Conservation (phyloP, 208 protist genomes). For the Crithidia bombi region DNA sequence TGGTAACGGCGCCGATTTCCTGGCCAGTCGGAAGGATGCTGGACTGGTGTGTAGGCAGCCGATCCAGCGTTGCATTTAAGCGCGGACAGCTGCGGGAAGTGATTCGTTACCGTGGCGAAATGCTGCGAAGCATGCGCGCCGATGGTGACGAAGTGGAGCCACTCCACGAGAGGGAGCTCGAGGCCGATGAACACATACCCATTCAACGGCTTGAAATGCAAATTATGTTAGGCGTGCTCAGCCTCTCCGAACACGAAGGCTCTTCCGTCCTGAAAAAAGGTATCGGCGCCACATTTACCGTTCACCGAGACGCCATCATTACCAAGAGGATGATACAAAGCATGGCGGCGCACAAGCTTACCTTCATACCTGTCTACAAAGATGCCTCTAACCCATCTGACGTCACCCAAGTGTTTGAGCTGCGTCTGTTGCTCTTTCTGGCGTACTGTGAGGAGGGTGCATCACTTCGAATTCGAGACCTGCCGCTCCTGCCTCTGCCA, state of each 20-base stretch:
- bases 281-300: slow-evolving; percentile 50
- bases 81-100: slow-evolving; percentile 67
- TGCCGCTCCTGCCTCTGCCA: slow-evolving; percentile 51
- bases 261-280: slow-evolving; percentile 43
- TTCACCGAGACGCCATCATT: slow-evolving; percentile 57
- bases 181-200: slow-evolving; percentile 23
- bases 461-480: slow-evolving; percentile 49
- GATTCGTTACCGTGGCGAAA: slow-evolving; percentile 41
- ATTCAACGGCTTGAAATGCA: slow-evolving; percentile 59
- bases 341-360: slow-evolving; percentile 48
- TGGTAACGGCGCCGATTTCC: slow-evolving; percentile 59
- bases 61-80: slow-evolving; percentile 56
- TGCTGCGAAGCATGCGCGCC: slow-evolving; percentile 14
- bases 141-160: slow-evolving; percentile 20
- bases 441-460: slow-evolving; percentile 48
- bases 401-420: slow-evolving; percentile 60
- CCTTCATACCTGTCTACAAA: slow-evolving; percentile 63
- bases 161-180: slow-evolving; percentile 46
- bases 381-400: slow-evolving; percentile 48
- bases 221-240: slow-evolving; percentile 76
- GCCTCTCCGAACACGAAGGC: slow-evolving; percentile 63
- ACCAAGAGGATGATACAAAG: slow-evolving; percentile 50
- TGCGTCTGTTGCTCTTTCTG: slow-evolving; percentile 63
- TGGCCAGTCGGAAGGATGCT: slow-evolving; percentile 75
- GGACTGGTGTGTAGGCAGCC: slow-evolving; percentile 63